Base-by-base conservation (phyloP, 2,329 filamentous ascomycete species). In the Tolypocladium tundrense region DNA sequence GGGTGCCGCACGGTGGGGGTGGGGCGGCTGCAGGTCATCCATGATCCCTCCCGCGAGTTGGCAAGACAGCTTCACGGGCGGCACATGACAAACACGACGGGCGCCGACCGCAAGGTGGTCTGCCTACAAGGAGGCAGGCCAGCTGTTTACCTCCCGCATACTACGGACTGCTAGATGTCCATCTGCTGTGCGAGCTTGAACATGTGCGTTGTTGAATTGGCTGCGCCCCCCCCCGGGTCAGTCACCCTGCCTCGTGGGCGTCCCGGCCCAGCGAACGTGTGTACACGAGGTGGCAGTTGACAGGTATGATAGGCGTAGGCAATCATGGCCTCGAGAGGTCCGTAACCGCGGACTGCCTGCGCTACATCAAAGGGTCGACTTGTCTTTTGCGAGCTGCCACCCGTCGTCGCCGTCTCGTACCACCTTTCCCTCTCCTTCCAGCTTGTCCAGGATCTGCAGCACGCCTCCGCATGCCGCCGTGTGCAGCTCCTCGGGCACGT, bases 381-480 rank as follows among this genome's bases (percentile, higher is more conserved):
- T 60, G 40, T 62, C 64, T 14, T 14, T 45, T 42, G 62, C 59
- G 54, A 73, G 43, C 27, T 58, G 63, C 70, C 70, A 72, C 43
- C 56, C 57, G 27, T 68, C 65, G 14, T 73, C 71, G 11, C 70
- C 73, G 9, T 69, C 69, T 31, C 71, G 68, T 19, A 69, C 63
- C 4, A 88, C 88, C 67, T 79, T 88, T 2, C 86, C 89, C 65
- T 97, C 94, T 14, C 73, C 75, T 69, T 85, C 76, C 63, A 99
- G 74, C 77, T 97, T 97, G 58, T 78, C 74, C 62, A 99, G 71
- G 57, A 97, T 88, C 74, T 93, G 88, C 61, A 86, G 60, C 8
- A 97, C 77, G 1, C 92, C 91, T 45, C 81, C 79, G 61, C 89
- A 85, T 0, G 94, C 94, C 10, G 92, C 87, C 13, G 79, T 68